Evolutionary conservation across 2,329 filamentous ascomycete species (phyloP).

Genomic region (Sporothrix phasma): DNA sequence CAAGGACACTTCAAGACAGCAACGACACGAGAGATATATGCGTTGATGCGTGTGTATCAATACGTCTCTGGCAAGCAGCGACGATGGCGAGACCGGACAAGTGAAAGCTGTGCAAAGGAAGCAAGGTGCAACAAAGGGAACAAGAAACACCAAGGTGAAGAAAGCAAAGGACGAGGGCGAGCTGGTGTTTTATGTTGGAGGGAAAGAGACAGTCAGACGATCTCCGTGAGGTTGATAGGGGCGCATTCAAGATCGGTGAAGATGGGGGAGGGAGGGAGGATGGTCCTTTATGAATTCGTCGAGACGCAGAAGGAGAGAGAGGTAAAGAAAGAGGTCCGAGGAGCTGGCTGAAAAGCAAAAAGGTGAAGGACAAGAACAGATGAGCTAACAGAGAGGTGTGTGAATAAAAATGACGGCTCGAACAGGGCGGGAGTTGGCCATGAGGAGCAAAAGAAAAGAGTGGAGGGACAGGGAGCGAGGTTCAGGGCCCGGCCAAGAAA

Average conservation of each 20-base stretch:
- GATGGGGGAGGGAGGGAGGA: constrained; percentile 1
- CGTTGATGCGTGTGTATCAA: background rate
- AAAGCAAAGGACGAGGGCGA: background rate
- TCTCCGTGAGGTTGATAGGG: constrained; percentile 12
- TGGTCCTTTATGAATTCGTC: constrained; percentile 16
- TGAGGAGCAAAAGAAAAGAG: background rate
- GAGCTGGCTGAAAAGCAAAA: constrained; percentile 1
- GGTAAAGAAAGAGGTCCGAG: background rate
- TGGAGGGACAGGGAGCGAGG: constrained; percentile 7
- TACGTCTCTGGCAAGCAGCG: background rate
- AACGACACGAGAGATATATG: background rate
- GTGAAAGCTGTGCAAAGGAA: background rate
- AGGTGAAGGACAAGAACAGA: constrained; percentile 5
- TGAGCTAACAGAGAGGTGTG: background rate
- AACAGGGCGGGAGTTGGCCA: background rate
- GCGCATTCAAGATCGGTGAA: background rate
- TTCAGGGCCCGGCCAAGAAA: background rate
- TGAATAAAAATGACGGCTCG: background rate
- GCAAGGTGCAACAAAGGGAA: background rate
- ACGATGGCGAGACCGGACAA: background rate
- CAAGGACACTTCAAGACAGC: background rate
- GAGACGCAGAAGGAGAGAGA: constrained; percentile 2
- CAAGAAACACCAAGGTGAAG: background rate
- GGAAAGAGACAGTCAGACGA: constrained; percentile 1
- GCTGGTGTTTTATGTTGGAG: constrained; percentile 4